Percentiles rank a stretch among this genome's conserved stretches.
These are phyloP conservation scores for Rubia peregrina DNA, from an alignment of 305 asterid genomes.

Conservation along the genomic window DNA sequence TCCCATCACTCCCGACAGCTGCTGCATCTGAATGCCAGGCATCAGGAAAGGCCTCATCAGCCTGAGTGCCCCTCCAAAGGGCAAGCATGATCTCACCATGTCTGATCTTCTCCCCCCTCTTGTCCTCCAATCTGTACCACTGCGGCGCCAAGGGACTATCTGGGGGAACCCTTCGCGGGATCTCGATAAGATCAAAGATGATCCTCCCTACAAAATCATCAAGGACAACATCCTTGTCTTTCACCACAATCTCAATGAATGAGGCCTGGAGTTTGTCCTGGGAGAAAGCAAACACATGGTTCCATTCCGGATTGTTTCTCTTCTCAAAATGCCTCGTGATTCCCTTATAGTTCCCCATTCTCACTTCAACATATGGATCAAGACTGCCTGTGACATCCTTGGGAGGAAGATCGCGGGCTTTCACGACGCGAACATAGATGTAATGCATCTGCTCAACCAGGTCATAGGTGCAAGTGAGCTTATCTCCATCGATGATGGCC, in stretches of 20 bases:
- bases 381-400: conserved; percentile 55
- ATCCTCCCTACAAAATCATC: conserved; percentile 57
- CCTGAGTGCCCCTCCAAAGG: conserved; percentile 82
- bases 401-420: conserved; percentile 48
- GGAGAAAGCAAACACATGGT: conserved; percentile 63
- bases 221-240: conserved; percentile 51
- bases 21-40: conserved; percentile 93
- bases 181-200: conserved; percentile 48
- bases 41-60: conserved; percentile 71
- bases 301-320: conserved; percentile 62
- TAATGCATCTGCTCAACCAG: conserved; percentile 89
- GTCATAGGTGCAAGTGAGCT: conserved; percentile 58
- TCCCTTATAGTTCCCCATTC: conserved; percentile 73
- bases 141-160: conserved; percentile 82
- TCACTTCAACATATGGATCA: conserved; percentile 72
- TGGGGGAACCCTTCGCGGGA: conserved; percentile 66
- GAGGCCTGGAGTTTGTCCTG: conserved; percentile 72
- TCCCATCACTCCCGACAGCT: conserved; percentile 41
- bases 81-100: conserved; percentile 83
- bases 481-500: conserved; percentile 50
- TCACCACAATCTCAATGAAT: conserved; percentile 49
- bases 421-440: conserved; percentile 63
- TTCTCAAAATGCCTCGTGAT: conserved; percentile 65
- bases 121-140: conserved; percentile 69
- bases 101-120: conserved; percentile 42